These are phyloP conservation scores for Huntiella omanensis DNA, from an alignment of 2,329 filamentous ascomycete species.

Conservation along the genomic window DNA sequence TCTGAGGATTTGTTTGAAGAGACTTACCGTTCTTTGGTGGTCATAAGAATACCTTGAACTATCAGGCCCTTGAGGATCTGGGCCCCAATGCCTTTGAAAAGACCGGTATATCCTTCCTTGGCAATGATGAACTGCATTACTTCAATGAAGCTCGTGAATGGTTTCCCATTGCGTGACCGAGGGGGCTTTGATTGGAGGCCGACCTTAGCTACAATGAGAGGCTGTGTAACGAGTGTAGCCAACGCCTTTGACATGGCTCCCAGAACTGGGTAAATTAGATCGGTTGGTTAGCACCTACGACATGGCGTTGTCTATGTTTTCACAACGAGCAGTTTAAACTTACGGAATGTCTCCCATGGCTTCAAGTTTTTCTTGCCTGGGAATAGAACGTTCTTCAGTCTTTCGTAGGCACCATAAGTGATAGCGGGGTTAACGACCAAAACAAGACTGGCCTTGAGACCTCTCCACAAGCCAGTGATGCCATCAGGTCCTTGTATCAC, in stretches of 20 bases:
- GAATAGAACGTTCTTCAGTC: slow-evolving; percentile 60
- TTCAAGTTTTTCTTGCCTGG: slow-evolving; percentile 56
- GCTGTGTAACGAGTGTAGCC: slow-evolving; percentile 82
- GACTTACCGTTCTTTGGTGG: slow-evolving; percentile 83
- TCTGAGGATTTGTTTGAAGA: too few species aligned
- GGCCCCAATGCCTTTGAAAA: slow-evolving; percentile 93
- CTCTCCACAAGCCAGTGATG: slow-evolving; percentile 76
- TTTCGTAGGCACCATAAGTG: slow-evolving; percentile 92
- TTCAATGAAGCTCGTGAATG: slow-evolving; percentile 82
- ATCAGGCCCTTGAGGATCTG: slow-evolving; percentile 85
- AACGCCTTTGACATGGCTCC: slow-evolving; percentile 84
- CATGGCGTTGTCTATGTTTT: background rate
- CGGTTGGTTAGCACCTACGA: background rate
- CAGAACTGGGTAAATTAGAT: slow-evolving; percentile 38
- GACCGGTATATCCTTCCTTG: slow-evolving; percentile 61
- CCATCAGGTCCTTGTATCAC: slow-evolving; percentile 85
- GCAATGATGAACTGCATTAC: slow-evolving; percentile 89
- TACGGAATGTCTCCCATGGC: slow-evolving; percentile 81
- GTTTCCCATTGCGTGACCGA: slow-evolving; percentile 64
- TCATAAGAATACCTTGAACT: slow-evolving; percentile 94
- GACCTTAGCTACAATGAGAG: slow-evolving; percentile 93
- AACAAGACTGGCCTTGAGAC: slow-evolving; percentile 86
- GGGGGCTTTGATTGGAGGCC: slow-evolving; percentile 88
- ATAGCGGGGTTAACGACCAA: slow-evolving; percentile 93
- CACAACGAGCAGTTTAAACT: slow-evolving; percentile 21